Percentiles rank a stretch among this genome's conserved stretches.
phyloP scores from a whole-genome alignment of 768 basidiomycete species.

The Scleroderma bovista region DNA sequence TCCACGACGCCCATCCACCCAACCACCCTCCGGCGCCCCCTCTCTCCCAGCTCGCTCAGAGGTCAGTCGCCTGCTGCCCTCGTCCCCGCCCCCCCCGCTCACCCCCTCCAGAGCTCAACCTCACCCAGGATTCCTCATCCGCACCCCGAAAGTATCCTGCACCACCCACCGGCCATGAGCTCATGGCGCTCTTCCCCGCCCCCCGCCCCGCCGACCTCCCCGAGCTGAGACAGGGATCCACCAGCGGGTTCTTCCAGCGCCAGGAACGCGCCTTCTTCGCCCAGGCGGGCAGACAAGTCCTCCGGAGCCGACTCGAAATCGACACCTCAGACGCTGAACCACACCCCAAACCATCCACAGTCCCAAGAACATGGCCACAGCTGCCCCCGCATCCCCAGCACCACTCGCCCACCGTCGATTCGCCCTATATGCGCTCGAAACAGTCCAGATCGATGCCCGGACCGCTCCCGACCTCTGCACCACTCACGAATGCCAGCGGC shows the following conservation, averaged over 20 bases:
- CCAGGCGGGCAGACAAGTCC: conserved; percentile 71
- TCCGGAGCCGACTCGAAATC: conserved; percentile 67
- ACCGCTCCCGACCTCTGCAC: not conserved
- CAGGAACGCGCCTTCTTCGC: conserved; percentile 82
- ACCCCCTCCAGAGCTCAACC: conserved; percentile 51
- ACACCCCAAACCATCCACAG: conserved; percentile 7
- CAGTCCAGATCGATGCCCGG: not conserved
- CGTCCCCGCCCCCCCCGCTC: conserved; percentile 1
- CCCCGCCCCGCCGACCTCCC: conserved; percentile 52
- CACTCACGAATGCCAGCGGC: not conserved
- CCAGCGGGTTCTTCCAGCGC: conserved; percentile 65
- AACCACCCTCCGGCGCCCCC: conserved; percentile 45
- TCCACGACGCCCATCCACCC: conserved; percentile 44
- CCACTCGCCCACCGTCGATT: conserved; percentile 18
- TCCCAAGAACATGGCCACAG: conserved; percentile 26
- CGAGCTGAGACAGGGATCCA: conserved; percentile 57
- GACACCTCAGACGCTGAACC: conserved; percentile 36
- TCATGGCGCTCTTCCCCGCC: conserved; percentile 82
- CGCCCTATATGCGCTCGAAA: not conserved
- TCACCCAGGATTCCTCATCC: conserved; percentile 46
- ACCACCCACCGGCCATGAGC: conserved; percentile 75
- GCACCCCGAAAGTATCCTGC: conserved; percentile 59
- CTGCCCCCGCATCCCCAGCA: conserved; percentile 28
- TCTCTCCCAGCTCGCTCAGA: conserved; percentile 60
- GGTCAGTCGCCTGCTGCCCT: conserved; percentile 30